Evolutionary conservation across 225 moss, liverwort and hornwort species (phyloP).

Genomic region (Polytrichum commune): DNA sequence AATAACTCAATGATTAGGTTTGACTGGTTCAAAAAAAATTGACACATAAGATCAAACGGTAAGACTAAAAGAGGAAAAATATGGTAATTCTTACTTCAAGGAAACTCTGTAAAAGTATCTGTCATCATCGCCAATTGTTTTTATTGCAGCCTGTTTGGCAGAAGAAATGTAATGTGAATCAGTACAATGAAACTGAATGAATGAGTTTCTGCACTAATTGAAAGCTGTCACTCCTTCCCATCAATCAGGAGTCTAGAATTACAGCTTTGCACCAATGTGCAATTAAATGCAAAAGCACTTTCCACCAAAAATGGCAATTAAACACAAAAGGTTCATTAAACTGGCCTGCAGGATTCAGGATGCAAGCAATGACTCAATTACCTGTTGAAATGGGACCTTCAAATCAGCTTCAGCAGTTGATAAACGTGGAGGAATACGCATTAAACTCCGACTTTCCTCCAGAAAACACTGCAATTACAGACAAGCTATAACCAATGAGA

Average conservation of each 20-base stretch:
- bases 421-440: constrained; percentile 91
- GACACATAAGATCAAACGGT: not conserved
- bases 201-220: not conserved
- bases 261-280: too few species aligned
- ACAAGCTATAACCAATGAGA: too few species aligned
- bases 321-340: too few species aligned
- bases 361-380: constrained; percentile 14
- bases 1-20: not conserved
- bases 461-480: constrained; percentile 77
- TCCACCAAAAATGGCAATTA: too few species aligned
- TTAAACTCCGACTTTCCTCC: constrained; percentile 93
- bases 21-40: not conserved
- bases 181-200: not conserved
- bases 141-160: constrained; percentile 72
- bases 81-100: constrained; percentile 48
- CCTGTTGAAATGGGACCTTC: constrained; percentile 99
- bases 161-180: not conserved
- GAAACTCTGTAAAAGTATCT: constrained; percentile 95
- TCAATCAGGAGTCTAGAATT: too few species aligned
- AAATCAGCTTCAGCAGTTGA: constrained; percentile 96
- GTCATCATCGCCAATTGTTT: constrained; percentile 98
- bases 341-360: not conserved
- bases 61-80: not conserved
- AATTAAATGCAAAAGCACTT: too few species aligned
- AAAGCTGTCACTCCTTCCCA: too few species aligned